Evolutionary conservation across 2,329 filamentous ascomycete genomes (phyloP), one percentile per base, ranked within the genome.

Genomic region (Penicillium brasilianum): DNA sequence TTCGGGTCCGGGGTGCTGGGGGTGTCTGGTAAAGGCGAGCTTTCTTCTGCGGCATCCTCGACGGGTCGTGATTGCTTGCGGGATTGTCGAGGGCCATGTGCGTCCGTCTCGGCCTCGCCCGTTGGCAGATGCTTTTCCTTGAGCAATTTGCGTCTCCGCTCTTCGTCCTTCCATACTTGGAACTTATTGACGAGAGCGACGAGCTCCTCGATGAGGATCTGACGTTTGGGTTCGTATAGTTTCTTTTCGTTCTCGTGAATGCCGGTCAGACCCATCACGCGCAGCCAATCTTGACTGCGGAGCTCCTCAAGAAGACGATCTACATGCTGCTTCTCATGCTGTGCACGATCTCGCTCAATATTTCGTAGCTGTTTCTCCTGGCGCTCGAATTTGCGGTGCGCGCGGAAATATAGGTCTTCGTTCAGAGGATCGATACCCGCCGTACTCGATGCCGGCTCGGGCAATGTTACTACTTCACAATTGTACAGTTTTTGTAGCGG

Each of bases 251-350:
- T 88, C 72, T 97, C 93, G 0, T 92, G 96, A 39, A 96, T 80
- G 39, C 85, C 92, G 65, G 88, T 94, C 36, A 98, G 90, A 28
- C 94, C 95, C 88, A 99, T 93, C 4, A 93, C 86, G 63, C 91
- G 89, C 59, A 97, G 82, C 95, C 95, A 99, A 76, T 98, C 95
- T 60, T 91, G 92, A 2, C 94, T 91, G 74, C 92, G 90, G 1
- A 99, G 84, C 18, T 92, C 92, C 57, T 95, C 92, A 7, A 97
- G 83, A 16, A 89, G 78, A 8, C 86, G 81, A 63, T 89, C 87
- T n/a, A 89, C 76, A 67, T 88, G 85, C 50, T 85, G 82, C 67
- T 89, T 88, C 66, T 89, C 86, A 71, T 89, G 87, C 78, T 88
- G 87, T 5, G 87, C 86, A 37, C 85, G 80, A 72, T 89, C 87